phyloP scores from a whole-genome alignment of 176 grass and related monocot genomes.

The Chloris gayana region DNA sequence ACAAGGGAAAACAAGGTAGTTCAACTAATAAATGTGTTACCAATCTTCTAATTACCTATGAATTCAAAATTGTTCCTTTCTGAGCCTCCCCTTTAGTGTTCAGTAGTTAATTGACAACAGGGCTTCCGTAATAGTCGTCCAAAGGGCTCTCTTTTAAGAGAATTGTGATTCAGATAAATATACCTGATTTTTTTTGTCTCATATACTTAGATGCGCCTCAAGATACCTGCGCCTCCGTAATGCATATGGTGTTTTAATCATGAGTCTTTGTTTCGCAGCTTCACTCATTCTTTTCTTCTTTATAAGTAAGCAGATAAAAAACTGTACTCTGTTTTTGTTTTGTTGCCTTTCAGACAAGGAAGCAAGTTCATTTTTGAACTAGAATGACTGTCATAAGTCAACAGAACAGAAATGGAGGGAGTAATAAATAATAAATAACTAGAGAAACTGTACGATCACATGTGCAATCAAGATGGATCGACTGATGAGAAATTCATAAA shows the following conservation, averaged over 20 bases:
- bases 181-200: not conserved
- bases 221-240: slow-evolving; percentile 12
- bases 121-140: slow-evolving; percentile 10
- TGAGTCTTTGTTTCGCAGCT: slow-evolving; percentile 2
- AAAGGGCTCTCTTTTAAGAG: not conserved
- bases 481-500: not conserved
- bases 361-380: no score
- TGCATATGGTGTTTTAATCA: slow-evolving; percentile 13
- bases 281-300: not conserved
- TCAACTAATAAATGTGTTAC: not conserved
- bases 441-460: not conserved
- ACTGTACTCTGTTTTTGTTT: no score
- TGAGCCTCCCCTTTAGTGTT: slow-evolving; percentile 5
- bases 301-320: slow-evolving; percentile 1
- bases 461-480: not conserved
- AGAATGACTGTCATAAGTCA: no score
- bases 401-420: no score
- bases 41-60: slow-evolving; percentile 3
- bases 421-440: no score
- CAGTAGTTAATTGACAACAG: slow-evolving; percentile 15
- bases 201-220: not conserved
- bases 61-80: slow-evolving; percentile 6
- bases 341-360: no score
- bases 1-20: not conserved
- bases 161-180: not conserved